Conservation (phyloP, 2,329 filamentous ascomycete species). For the Trichophyton simii region DNA sequence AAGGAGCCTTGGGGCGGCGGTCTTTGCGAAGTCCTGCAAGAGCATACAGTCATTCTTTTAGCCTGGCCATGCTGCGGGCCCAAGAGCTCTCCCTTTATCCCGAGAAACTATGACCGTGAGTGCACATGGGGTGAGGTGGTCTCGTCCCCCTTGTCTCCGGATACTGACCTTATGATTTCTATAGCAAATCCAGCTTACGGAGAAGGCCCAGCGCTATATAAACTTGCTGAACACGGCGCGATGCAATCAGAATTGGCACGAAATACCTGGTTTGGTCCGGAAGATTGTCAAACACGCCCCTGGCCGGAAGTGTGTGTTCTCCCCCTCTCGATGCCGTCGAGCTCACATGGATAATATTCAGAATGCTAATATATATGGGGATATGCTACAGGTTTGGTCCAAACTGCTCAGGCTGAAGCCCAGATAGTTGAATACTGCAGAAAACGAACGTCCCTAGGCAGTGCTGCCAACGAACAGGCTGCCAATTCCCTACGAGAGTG, state of each 20-base stretch:
- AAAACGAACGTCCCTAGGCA: constrained; percentile 17
- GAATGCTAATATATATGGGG: neutral
- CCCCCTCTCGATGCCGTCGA: neutral
- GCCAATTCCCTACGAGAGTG: constrained; percentile 27
- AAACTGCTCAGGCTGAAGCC: constrained; percentile 57
- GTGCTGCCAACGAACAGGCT: constrained; percentile 21
- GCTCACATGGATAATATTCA: neutral
- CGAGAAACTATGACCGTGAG: constrained; percentile 9
- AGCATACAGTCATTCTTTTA: neutral
- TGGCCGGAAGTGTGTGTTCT: constrained; percentile 59
- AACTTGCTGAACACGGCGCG: constrained; percentile 71
- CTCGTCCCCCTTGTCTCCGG: neutral
- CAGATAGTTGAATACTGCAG: constrained; percentile 46
- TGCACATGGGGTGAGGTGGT: neutral
- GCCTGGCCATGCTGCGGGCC: constrained; percentile 1
- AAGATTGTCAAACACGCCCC: constrained; percentile 93
- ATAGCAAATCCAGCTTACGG: constrained; percentile 26
- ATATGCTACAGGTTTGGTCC: constrained; percentile 46
- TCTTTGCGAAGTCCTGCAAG: neutral
- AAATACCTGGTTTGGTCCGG: constrained; percentile 75
- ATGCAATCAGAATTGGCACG: constrained; percentile 76
- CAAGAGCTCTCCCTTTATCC: neutral
- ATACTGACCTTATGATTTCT: neutral
- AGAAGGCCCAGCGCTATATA: constrained; percentile 74
- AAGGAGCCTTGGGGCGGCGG: neutral